Conservation (phyloP, 495 filamentous ascomycete species). For the Penicillium turbatum region DNA sequence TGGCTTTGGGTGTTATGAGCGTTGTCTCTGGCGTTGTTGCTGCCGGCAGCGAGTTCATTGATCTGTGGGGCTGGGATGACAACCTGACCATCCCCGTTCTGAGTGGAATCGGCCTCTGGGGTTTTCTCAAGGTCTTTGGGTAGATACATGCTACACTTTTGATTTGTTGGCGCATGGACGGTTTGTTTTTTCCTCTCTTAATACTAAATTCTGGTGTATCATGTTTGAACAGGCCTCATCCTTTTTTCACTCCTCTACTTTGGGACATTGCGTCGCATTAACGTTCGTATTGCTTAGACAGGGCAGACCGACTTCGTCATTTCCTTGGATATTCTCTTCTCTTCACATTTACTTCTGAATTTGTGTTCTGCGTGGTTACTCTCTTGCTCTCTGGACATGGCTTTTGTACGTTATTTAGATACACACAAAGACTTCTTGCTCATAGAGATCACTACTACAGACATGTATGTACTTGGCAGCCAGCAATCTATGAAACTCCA, state of each 20-base stretch:
- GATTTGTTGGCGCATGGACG: constrained; percentile 1
- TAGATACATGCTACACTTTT: constrained; percentile 15
- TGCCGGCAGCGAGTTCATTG: constrained; percentile 82
- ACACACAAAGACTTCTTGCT: not conserved
- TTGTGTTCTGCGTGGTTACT: not conserved
- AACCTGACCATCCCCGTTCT: constrained; percentile 94
- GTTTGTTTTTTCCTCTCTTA: constrained; percentile 6
- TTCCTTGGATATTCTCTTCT: constrained; percentile 1
- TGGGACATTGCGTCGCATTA: constrained; percentile 21
- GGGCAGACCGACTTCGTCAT: not conserved
- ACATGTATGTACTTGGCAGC: not conserved
- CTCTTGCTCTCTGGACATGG: not conserved
- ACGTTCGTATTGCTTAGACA: constrained; percentile 17
- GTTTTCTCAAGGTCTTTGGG: constrained; percentile 88
- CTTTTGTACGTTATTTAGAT: not conserved
- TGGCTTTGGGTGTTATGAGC: constrained; percentile 81
- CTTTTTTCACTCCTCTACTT: not conserved
- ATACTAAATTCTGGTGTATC: constrained; percentile 10
- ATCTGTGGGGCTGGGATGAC: constrained; percentile 91
- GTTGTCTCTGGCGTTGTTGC: constrained; percentile 83
- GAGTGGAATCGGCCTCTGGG: constrained; percentile 86
- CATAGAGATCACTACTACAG: not conserved
- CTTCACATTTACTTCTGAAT: not conserved
- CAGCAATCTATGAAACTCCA: not conserved
- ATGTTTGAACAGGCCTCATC: not conserved